Evolutionary conservation across 78 protist species (phyloP).

Genomic region (Anaeramoeba flamelloides): DNA sequence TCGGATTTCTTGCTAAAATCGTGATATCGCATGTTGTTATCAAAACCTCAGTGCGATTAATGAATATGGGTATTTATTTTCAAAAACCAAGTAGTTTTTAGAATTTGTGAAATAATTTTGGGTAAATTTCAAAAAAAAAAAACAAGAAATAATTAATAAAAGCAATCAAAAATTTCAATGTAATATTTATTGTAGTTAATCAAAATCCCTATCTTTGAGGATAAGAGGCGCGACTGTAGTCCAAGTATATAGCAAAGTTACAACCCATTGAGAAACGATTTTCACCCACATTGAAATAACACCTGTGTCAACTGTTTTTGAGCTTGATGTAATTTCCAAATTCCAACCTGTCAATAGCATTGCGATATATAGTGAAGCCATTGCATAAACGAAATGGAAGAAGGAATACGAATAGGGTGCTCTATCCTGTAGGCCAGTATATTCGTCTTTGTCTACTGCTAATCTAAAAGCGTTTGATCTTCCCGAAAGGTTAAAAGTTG

Average conservation of each 20-base stretch:
- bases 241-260: constrained; percentile 13
- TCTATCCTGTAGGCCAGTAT: not conserved
- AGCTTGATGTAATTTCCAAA: not conserved
- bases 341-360: constrained; percentile 17
- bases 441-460: not conserved
- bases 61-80: too few relatives aligned
- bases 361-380: constrained; percentile 13
- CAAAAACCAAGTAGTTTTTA: too few relatives aligned
- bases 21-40: too few relatives aligned
- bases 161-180: too few relatives aligned
- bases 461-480: not conserved
- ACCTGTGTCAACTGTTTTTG: not conserved
- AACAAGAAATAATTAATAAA: too few relatives aligned
- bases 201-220: constrained; percentile 18
- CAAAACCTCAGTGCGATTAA: too few relatives aligned
- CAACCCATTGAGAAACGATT: constrained; percentile 13
- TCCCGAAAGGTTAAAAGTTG: not conserved
- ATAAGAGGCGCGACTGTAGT: constrained; percentile 10
- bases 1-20: too few relatives aligned
- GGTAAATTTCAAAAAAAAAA: too few relatives aligned
- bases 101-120: too few relatives aligned
- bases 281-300: constrained; percentile 8
- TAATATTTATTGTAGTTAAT: too few relatives aligned
- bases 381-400: constrained; percentile 13
- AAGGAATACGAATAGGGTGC: constrained; percentile 2